Base-by-base conservation (phyloP, 768 basidiomycete genomes). In the Trametes meyenii region DNA sequence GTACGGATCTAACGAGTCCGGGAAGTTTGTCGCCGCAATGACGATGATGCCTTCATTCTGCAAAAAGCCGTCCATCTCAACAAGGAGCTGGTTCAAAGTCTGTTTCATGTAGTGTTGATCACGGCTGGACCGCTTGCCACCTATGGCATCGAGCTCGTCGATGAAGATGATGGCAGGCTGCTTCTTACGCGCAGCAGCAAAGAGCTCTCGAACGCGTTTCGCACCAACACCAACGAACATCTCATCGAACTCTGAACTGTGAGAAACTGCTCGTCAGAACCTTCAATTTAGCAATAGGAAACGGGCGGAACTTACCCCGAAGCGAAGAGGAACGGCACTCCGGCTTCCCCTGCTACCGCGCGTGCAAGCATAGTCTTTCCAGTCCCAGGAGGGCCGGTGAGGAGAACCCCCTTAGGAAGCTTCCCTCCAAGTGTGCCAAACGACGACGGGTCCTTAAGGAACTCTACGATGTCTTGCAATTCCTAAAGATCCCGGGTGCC, bases 151-250 rank as follows among this genome's bases (percentile, higher is more conserved):
- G 35, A 98, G 78, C 71, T 98, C 95, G 68, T 98, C 95, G 69
- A 99, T 98, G 77, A 99, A 99, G 63, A 99, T 94, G 74, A 99
- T 98, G 16, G 97, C 90, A 5, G 97, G 96, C 62, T 96, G 86
- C 72, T 92, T 92, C 77, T 96, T 96, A 54, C 95, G 85, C 23
- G 97, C 97, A 6, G 92, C 87, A 5, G 92, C 87, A 67, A 99
- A 99, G 29, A 99, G 84, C 64, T 98, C 96, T 42, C 97, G 85
- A 42, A 99, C 92, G 12, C 97, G 89, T 72, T 96, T 94, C 16
- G 97, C 96, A 53, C 95, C 95, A 38, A 93, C 89, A 57, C 94
- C 94, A 49, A 96, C 95, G 71, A 95, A 96, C 88, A 98, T 96
- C 74, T 98, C 96, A 72, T 98, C 96, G 65, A 98, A 98, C 70